Evolutionary conservation across 192 early-diverging fungal species (phyloP).

Genomic region (Coemansia sp.): DNA sequence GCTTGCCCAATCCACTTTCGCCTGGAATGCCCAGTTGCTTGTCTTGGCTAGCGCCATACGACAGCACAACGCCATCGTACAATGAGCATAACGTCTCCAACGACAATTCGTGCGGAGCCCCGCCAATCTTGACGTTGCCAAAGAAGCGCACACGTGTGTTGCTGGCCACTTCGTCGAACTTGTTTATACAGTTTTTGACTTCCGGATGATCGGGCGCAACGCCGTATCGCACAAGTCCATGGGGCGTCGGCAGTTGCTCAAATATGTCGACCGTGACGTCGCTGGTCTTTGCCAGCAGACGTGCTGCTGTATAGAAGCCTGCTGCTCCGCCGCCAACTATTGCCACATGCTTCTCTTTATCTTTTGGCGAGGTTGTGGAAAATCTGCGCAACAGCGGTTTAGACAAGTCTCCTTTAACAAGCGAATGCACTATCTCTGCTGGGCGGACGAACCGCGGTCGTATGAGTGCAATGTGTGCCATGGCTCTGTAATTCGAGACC

Average conservation of each 20-base stretch:
- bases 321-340: conserved; percentile 82
- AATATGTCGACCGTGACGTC: conserved; percentile 72
- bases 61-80: conserved; percentile 78
- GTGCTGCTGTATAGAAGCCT: conserved; percentile 88
- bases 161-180: conserved; percentile 76
- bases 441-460: too few species aligned
- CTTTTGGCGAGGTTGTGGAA: neutral
- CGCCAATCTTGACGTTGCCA: conserved; percentile 76
- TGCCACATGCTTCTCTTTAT: conserved; percentile 46
- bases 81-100: conserved; percentile 55
- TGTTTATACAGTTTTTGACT: conserved; percentile 80
- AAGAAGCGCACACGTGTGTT: conserved; percentile 73
- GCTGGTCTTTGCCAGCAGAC: conserved; percentile 63
- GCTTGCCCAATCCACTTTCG: conserved; percentile 54
- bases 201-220: conserved; percentile 97
- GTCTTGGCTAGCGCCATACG: conserved; percentile 85
- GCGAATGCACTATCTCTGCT: neutral
- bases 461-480: neutral
- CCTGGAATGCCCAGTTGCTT: conserved; percentile 65
- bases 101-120: conserved; percentile 38
- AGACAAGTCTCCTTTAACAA: neutral
- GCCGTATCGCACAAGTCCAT: conserved; percentile 89
- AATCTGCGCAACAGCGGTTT: neutral
- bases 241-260: conserved; percentile 81
- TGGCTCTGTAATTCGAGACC: neutral